A percentile compares a stretch with the other conserved stretches of the same genome.
Evolutionary conservation across 1,284 basidiomycete species (phyloP).

Genomic region (Trametes hirsuta): DNA sequence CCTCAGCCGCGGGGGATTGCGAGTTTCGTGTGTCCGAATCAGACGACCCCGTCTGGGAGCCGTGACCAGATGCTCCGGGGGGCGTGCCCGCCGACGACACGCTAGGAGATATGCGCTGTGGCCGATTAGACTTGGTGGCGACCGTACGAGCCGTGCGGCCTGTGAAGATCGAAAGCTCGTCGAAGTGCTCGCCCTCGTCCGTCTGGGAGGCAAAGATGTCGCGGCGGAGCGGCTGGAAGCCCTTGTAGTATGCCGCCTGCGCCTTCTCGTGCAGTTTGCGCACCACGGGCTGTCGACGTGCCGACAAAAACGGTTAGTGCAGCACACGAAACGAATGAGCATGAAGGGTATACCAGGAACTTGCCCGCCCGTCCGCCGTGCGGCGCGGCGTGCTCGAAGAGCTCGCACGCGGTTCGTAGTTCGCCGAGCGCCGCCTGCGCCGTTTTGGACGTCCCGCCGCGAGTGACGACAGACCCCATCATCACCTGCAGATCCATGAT

Average conservation of each 20-base stretch:
- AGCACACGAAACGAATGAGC: constrained; percentile 2
- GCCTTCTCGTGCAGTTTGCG: constrained; percentile 63
- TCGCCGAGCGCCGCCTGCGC: constrained; percentile 68
- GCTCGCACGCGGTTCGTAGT: constrained; percentile 56
- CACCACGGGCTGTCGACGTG: constrained; percentile 55
- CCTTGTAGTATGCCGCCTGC: constrained; percentile 53
- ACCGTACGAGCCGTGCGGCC: constrained; percentile 64
- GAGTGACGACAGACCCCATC: constrained; percentile 71
- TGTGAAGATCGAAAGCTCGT: constrained; percentile 74
- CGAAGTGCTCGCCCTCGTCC: constrained; percentile 45
- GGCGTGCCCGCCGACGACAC: constrained; percentile 25
- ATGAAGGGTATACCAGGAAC: constrained; percentile 54
- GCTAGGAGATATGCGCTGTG: constrained; percentile 25
- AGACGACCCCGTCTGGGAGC: constrained; percentile 14
- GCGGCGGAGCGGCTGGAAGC: constrained; percentile 43
- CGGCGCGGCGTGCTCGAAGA: constrained; percentile 62
- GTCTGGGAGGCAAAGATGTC: constrained; percentile 62
- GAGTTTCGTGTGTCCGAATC: constrained; percentile 19
- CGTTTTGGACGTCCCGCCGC: constrained; percentile 62
- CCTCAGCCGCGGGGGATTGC: constrained; percentile 19
- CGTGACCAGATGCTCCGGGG: constrained; percentile 2
- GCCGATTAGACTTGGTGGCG: constrained; percentile 42
- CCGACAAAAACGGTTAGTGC: not conserved
- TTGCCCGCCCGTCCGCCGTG: constrained; percentile 67
- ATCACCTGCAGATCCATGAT: constrained; percentile 51